Evolutionary conservation across 2,329 filamentous ascomycete species (phyloP).

Genomic region (Boeremia exigua): DNA sequence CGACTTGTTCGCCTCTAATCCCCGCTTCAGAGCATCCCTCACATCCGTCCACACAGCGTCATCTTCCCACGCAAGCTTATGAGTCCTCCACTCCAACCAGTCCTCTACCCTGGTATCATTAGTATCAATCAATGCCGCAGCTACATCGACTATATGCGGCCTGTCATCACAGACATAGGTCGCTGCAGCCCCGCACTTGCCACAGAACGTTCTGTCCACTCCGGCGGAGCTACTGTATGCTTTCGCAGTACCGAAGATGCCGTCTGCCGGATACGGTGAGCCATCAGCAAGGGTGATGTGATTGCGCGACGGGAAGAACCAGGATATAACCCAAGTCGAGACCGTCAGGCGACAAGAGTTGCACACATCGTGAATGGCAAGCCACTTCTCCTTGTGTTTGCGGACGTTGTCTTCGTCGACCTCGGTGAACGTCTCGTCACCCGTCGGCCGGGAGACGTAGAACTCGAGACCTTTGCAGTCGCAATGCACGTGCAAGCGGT

Average conservation of each 20-base stretch:
- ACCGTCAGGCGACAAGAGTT: conserved; percentile 65
- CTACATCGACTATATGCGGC: conserved; percentile 51
- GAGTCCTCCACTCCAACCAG: conserved; percentile 68
- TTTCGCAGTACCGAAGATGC: conserved; percentile 53
- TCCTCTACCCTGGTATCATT: conserved; percentile 60
- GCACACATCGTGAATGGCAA: conserved; percentile 60
- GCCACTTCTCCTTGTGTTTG: conserved; percentile 16
- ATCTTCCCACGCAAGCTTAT: conserved; percentile 11
- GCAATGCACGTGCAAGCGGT: conserved; percentile 54
- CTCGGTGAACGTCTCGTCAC: conserved; percentile 43
- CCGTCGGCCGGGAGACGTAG: conserved; percentile 61
- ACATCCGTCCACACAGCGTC: conserved; percentile 11
- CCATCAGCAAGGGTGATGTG: conserved; percentile 55
- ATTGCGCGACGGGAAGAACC: conserved; percentile 72
- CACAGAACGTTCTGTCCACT: conserved; percentile 67
- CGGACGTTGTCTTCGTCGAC: conserved; percentile 12
- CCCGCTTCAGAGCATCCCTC: conserved; percentile 9
- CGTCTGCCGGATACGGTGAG: conserved; percentile 45
- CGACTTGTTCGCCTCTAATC: neutral
- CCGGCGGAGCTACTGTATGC: conserved; percentile 61
- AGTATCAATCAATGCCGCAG: conserved; percentile 63
- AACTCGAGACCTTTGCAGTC: conserved; percentile 64
- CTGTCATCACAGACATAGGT: conserved; percentile 66
- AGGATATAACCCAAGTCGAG: conserved; percentile 69
- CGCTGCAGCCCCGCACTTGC: conserved; percentile 66